Conservation (phyloP, 148 eudicot species). For the Rhododendron kiyosumense region DNA sequence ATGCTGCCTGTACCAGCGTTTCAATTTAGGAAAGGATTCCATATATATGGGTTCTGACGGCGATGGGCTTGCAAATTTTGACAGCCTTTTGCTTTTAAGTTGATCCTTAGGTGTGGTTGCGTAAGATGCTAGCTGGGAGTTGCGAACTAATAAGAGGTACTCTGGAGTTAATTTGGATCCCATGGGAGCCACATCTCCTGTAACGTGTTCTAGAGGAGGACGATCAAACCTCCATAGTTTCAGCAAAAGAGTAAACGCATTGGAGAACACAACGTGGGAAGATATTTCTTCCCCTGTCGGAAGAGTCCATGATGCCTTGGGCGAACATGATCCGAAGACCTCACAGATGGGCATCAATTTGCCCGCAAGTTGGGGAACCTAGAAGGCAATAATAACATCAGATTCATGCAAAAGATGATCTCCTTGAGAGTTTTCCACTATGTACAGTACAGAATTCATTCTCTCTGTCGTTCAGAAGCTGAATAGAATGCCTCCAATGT, state of each 20-base stretch:
- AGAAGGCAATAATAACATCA: conserved; percentile 16
- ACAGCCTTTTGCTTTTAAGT: conserved; percentile 33
- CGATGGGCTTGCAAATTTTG: conserved; percentile 46
- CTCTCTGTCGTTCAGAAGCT: background rate
- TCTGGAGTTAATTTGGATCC: conserved; percentile 84
- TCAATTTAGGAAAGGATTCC: conserved; percentile 84
- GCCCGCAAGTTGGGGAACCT: conserved; percentile 99
- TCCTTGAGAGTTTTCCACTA: background rate
- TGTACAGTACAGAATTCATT: background rate
- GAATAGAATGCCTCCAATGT: background rate
- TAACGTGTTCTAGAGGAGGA: conserved; percentile 62
- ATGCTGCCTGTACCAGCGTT: conserved; percentile 80
- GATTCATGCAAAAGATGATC: background rate
- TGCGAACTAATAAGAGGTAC: conserved; percentile 69
- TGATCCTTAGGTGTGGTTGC: conserved; percentile 32
- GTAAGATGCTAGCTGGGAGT: conserved; percentile 46
- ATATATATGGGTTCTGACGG: conserved; percentile 65
- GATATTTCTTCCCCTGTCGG: conserved; percentile 69
- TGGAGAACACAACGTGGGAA: conserved; percentile 77
- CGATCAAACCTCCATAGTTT: conserved; percentile 90
- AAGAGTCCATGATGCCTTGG: conserved; percentile 59
- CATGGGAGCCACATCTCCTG: conserved; percentile 65
- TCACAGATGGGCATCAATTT: conserved; percentile 95
- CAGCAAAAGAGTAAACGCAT: conserved; percentile 85
- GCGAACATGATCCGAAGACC: conserved; percentile 82